These are phyloP conservation scores for Glycyrrhiza uralensis DNA, from an alignment of 306 rosid genomes.

Conservation along the genomic window DNA sequence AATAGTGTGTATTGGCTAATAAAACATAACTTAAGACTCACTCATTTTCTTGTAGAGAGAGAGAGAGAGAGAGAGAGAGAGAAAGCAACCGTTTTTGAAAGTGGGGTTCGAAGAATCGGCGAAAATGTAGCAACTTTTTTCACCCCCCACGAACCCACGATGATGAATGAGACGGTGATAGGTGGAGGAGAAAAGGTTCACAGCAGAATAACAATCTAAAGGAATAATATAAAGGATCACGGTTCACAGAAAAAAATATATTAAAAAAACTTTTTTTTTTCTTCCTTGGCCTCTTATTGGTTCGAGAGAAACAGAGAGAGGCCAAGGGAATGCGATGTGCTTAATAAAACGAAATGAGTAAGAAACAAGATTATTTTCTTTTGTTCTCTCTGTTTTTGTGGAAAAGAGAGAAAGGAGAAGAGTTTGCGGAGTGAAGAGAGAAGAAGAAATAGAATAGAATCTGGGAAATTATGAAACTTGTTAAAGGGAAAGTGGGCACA, in stretches of 20 bases:
- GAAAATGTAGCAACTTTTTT: slow-evolving; percentile 35
- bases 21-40: neutral
- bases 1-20: neutral
- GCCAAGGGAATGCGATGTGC: neutral
- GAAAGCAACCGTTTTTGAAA: slow-evolving; percentile 40
- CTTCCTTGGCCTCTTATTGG: neutral
- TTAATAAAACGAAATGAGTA: neutral
- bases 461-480: neutral
- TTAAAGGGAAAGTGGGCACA: neutral
- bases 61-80: too few relatives aligned
- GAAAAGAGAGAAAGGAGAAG: neutral
- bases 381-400: neutral
- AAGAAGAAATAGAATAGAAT: neutral
- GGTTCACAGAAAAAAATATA: neutral
- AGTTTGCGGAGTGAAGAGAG: neutral
- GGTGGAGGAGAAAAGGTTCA: neutral
- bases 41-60: neutral
- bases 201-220: neutral
- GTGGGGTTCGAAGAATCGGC: slow-evolving; percentile 36
- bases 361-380: neutral
- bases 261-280: neutral
- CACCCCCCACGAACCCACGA: slow-evolving; percentile 36
- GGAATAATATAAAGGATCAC: neutral
- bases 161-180: slow-evolving; percentile 15
- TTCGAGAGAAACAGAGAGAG: neutral